Evolutionary conservation across 257 asterid genomes (phyloP).

Genomic region (Jacaranda mimosifolia): DNA sequence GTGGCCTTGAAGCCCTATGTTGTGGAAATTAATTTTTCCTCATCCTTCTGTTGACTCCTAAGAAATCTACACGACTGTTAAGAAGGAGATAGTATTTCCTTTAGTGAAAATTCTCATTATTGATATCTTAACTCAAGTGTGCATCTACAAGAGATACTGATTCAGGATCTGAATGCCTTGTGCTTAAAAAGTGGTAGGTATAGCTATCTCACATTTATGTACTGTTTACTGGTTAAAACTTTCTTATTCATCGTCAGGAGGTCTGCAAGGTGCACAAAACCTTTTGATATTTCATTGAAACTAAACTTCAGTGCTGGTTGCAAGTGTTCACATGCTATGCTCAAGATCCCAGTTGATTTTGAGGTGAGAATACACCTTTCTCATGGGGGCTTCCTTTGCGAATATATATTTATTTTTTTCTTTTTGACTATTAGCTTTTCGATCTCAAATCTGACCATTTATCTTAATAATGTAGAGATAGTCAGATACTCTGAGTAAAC

Average conservation of each 20-base stretch:
- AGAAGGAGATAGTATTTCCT: not conserved
- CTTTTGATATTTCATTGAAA: constrained; percentile 67
- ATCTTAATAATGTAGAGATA: not conserved
- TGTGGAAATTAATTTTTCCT: not conserved
- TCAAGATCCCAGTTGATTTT: constrained; percentile 82
- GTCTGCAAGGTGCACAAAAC: constrained; percentile 59
- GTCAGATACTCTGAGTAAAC: not conserved
- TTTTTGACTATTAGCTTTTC: constrained; percentile 7
- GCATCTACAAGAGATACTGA: constrained; percentile 5
- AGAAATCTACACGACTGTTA: constrained; percentile 6
- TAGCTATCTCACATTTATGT: not conserved
- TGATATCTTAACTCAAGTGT: not conserved
- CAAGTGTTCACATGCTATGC: constrained; percentile 62
- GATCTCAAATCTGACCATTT: not conserved
- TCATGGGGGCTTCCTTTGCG: constrained; percentile 7
- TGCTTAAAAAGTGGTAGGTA: not conserved
- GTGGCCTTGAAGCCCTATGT: not conserved
- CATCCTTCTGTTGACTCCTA: not conserved
- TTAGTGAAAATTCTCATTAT: not conserved
- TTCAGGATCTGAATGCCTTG: not conserved
- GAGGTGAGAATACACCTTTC: constrained; percentile 55
- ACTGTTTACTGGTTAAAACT: constrained; percentile 10
- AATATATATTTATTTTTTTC: not conserved
- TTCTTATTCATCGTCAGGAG: constrained; percentile 63
- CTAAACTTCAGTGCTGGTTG: constrained; percentile 84